phyloP scores from a whole-genome alignment of 345 rosid genomes.

The Camelina laxa region DNA sequence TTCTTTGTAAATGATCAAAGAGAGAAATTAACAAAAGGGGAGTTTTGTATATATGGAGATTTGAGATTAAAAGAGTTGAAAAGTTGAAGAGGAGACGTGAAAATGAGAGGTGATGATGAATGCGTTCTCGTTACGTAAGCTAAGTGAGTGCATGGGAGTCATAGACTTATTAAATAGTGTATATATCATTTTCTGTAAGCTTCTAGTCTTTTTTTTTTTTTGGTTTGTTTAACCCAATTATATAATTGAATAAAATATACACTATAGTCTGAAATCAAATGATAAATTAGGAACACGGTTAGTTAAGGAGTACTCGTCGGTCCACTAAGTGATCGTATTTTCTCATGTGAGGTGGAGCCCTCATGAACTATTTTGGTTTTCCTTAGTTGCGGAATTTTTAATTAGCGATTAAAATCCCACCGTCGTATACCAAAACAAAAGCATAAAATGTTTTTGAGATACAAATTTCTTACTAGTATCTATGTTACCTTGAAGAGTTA shows the following conservation, averaged over 20 bases:
- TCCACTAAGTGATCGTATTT: constrained; percentile 23
- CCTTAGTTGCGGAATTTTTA: not conserved
- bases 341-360: constrained; percentile 30
- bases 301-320: constrained; percentile 38
- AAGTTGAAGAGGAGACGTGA: constrained; percentile 36
- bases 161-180: constrained; percentile 40
- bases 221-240: not conserved
- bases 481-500: not conserved
- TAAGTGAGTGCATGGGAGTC: constrained; percentile 42
- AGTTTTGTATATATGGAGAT: constrained; percentile 6
- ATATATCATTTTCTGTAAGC: constrained; percentile 14
- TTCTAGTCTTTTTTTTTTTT: constrained; percentile 23
- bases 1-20: not conserved
- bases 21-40: constrained; percentile 14
- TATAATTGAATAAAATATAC: not conserved
- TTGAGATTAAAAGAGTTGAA: constrained; percentile 15
- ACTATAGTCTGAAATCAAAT: not conserved
- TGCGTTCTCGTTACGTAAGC: constrained; percentile 46
- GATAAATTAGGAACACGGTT: constrained; percentile 26
- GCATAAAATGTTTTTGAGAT: not conserved
- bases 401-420: constrained; percentile 22
- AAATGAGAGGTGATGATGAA: constrained; percentile 44
- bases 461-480: not conserved
- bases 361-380: constrained; percentile 11
- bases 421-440: constrained; percentile 11